These are phyloP conservation scores for Chrysophaeum taylorii DNA, from an alignment of 352 stramenopile species.

Conservation along the genomic window DNA sequence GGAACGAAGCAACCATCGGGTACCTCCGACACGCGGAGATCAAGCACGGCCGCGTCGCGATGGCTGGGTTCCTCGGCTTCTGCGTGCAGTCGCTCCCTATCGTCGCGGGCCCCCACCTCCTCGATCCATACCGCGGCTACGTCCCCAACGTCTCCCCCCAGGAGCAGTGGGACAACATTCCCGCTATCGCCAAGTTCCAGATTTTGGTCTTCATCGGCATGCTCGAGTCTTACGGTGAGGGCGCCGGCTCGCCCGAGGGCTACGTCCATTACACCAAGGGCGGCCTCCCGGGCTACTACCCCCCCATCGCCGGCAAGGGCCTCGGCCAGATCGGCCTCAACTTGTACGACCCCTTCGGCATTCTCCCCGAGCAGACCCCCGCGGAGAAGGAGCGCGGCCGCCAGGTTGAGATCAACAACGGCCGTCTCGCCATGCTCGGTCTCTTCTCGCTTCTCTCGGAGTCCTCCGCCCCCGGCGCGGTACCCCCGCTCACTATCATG, in stretches of 20 bases:
- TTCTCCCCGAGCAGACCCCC: not conserved
- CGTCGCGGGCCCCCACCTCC: conserved; percentile 21
- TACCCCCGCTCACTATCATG: not conserved
- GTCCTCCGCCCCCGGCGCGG: not conserved
- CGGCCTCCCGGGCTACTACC: not conserved
- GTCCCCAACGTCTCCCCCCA: conserved; percentile 24
- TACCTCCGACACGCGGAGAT: conserved; percentile 18
- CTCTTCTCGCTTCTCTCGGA: conserved; percentile 7
- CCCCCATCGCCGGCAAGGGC: not conserved
- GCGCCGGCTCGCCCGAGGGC: no score
- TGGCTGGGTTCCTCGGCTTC: conserved; percentile 29
- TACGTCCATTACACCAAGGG: not conserved
- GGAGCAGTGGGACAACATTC: conserved; percentile 21
- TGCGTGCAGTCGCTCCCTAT: not conserved
- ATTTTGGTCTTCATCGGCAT: conserved; percentile 11
- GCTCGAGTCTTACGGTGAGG: not conserved
- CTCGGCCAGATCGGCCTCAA: not conserved
- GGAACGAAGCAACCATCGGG: not conserved
- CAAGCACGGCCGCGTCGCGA: conserved; percentile 46
- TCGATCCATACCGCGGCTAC: conserved; percentile 22
- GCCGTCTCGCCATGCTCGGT: conserved; percentile 16
- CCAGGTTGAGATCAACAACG: conserved; percentile 8
- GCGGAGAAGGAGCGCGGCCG: conserved; percentile 2
- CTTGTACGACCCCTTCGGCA: no score
- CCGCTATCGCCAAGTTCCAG: not conserved